Evolutionary conservation across 139 green algal species (phyloP), one percentile per base, ranked within the genome.

Genomic region (Yamagishiella unicocca): DNA sequence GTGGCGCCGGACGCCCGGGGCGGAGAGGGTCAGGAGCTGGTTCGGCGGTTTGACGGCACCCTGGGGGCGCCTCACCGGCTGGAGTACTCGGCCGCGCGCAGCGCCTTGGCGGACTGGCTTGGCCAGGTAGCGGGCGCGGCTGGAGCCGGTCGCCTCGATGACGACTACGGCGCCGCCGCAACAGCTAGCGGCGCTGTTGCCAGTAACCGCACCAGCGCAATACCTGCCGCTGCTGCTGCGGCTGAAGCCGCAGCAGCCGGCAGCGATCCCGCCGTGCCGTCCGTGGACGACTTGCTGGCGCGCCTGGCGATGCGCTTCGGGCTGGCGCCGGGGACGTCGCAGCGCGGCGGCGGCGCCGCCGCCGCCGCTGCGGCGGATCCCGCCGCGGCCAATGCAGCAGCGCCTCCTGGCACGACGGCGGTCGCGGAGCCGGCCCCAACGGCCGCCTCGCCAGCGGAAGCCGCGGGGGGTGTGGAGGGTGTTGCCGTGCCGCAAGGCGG

Each of bases 261-360:
- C 35, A 5, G 22, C 66, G 37, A n/a, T 2, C 21, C 43, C 2
- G 22, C 12, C 9, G 38, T 55, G 24, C 77, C 77, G 19, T 73
- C 77, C 2, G 77, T 85, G 14, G 79, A 85, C 14, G 79, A 70
- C 35, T 42, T 85, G 8, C 40, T 85, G n/a, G 40, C 42, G 5
- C 79, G 62, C 7, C 43, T 85, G 31, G 62, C 61, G 8, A 17
- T 67, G 62, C 61, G 79, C 29, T 85, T 85, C 43, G 79, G 79
- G 19, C 61, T 85, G 37, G 64, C 80, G 64, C 64, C 80, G 1
- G 80, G 80, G 33, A 55, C 68, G 38, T 2, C 33, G 72, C 72
- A 31, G 9, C 31, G 8, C 25, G 42, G n/a, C 29, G 27, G 25
- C 40, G 24, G 42, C 7, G 14, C 21, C 25, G n/a, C n/a, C 12